Conservation (phyloP, 768 basidiomycete genomes). For the Suillus bovinus region DNA sequence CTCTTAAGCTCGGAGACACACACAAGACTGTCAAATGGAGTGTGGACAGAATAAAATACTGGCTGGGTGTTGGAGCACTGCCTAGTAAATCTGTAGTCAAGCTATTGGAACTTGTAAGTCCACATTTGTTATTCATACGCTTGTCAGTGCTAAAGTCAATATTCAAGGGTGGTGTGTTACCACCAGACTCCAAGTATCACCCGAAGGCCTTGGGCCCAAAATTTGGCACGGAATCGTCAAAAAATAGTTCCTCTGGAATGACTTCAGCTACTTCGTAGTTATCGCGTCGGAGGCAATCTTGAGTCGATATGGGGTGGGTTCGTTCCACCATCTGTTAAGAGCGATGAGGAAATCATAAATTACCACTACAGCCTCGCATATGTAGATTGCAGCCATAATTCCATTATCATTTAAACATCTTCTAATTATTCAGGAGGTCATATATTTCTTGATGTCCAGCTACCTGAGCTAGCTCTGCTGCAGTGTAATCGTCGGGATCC, state of each 20-base stretch:
- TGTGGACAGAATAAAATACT: slow-evolving; percentile 85
- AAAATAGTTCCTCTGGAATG: neutral
- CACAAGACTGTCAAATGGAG: slow-evolving; percentile 89
- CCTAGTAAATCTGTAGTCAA: slow-evolving; percentile 79
- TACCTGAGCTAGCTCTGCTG: slow-evolving; percentile 57
- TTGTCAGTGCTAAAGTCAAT: slow-evolving; percentile 11
- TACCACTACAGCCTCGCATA: slow-evolving; percentile 1
- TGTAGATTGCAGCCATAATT: slow-evolving; percentile 4
- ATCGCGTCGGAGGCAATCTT: neutral
- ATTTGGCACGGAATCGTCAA: neutral
- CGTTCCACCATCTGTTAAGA: slow-evolving; percentile 3
- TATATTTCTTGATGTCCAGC: slow-evolving; percentile 59
- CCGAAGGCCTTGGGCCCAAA: slow-evolving; percentile 34
- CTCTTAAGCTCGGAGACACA: slow-evolving; percentile 45
- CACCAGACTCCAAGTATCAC: slow-evolving; percentile 57
- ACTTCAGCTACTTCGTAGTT: slow-evolving; percentile 14
- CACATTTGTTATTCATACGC: neutral
- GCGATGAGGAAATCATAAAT: neutral
- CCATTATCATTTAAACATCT: slow-evolving; percentile 1
- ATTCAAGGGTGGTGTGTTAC: slow-evolving; percentile 60
- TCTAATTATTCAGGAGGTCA: slow-evolving; percentile 24
- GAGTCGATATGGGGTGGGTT: slow-evolving; percentile 10
- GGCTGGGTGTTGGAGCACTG: slow-evolving; percentile 82
- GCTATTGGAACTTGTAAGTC: slow-evolving; percentile 70
- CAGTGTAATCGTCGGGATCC: slow-evolving; percentile 69